These are phyloP conservation scores for Berkeleyomyces basicola DNA, from an alignment of 2,329 filamentous ascomycete genomes.

Conservation along the genomic window DNA sequence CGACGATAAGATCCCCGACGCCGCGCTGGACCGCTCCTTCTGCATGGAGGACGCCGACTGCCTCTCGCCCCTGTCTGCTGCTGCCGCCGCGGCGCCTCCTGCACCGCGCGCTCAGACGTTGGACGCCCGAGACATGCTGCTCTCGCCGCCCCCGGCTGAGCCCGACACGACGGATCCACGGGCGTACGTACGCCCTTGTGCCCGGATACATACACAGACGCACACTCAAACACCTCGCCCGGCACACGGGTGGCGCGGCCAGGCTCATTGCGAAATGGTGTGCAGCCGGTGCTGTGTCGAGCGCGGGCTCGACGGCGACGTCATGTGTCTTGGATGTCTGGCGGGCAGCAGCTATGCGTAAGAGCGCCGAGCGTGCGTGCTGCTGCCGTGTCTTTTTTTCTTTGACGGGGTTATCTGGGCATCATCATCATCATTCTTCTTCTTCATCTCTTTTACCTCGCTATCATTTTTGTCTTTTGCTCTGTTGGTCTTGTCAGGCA, in stretches of 20 bases:
- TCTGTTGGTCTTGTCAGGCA: too few species aligned
- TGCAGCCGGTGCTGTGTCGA: slow-evolving; percentile 57
- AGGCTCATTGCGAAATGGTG: slow-evolving; percentile 35
- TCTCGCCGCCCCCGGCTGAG: background rate
- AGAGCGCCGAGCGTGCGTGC: background rate
- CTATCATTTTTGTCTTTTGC: too few species aligned
- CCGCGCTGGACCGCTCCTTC: background rate
- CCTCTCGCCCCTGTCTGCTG: background rate
- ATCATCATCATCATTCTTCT: background rate
- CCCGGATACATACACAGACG: slow-evolving; percentile 12
- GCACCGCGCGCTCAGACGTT: background rate
- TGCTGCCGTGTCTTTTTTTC: background rate
- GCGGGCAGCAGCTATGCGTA: slow-evolving; percentile 16
- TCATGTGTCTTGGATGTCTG: slow-evolving; percentile 49
- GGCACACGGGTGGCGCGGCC: slow-evolving; percentile 23
- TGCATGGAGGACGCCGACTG: background rate
- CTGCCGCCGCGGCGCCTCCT: background rate
- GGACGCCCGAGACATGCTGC: background rate
- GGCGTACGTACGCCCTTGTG: too few species aligned
- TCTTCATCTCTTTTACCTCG: background rate
- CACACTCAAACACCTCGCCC: slow-evolving; percentile 5
- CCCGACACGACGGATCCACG: background rate
- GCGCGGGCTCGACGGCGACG: slow-evolving; percentile 44
- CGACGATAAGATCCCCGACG: background rate
- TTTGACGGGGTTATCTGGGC: background rate